phyloP scores from a whole-genome alignment of 495 filamentous ascomycete species.

The Talaromyces thailandensis region DNA sequence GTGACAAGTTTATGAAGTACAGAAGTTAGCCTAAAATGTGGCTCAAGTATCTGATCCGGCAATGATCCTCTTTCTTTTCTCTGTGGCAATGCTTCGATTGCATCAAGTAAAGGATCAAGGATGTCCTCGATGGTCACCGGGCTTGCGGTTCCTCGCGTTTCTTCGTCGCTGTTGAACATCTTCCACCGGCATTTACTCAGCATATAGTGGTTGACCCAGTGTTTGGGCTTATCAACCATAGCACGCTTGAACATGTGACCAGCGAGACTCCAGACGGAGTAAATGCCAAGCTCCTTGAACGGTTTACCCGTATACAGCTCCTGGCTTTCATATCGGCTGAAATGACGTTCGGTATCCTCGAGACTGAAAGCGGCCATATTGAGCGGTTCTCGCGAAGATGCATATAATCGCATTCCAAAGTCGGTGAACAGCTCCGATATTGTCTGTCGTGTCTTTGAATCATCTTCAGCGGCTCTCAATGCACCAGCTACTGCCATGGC shows the following conservation, averaged over 20 bases:
- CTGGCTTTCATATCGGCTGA: conserved; percentile 53
- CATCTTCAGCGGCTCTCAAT: conserved; percentile 50
- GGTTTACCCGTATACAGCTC: conserved; percentile 68
- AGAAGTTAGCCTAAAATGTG: conserved; percentile 91
- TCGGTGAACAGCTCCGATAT: conserved; percentile 80
- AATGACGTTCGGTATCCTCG: conserved; percentile 65
- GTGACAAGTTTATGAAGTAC: conserved; percentile 73
- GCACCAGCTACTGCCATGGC: conserved; percentile 77
- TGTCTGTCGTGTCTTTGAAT: conserved; percentile 52
- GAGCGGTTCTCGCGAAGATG: conserved; percentile 83
- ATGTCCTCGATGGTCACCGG: conserved; percentile 47
- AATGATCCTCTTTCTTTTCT: conserved; percentile 59
- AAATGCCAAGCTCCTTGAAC: conserved; percentile 63
- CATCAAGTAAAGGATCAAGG: conserved; percentile 58
- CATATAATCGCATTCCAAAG: conserved; percentile 84
- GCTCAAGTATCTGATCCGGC: conserved; percentile 79
- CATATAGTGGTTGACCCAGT: conserved; percentile 87
- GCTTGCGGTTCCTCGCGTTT: conserved; percentile 35
- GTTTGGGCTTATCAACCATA: conserved; percentile 61
- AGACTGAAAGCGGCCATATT: conserved; percentile 78
- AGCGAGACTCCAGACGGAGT: conserved; percentile 82
- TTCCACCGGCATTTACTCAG: conserved; percentile 94
- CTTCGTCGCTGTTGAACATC: conserved; percentile 62
- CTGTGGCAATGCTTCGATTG: conserved; percentile 73
- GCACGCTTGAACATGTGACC: conserved; percentile 70